Conservation (phyloP, 805 yeast genomes). For the Zygotorulaspora sp. region DNA sequence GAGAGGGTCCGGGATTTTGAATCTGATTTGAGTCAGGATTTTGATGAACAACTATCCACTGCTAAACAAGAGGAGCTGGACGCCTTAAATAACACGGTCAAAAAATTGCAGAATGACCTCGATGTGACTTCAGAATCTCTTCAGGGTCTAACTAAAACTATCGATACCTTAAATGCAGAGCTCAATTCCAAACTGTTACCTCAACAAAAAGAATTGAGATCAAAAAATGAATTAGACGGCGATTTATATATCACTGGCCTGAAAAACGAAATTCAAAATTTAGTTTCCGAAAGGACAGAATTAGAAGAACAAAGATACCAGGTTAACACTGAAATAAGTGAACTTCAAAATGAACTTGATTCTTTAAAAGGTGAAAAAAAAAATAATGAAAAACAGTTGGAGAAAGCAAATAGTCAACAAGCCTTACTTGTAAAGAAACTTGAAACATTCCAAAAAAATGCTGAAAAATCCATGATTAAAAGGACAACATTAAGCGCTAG, state of each 20-base stretch:
- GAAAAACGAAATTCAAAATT: slow-evolving; percentile 21
- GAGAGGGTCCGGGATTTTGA: slow-evolving; percentile 42
- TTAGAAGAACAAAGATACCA: slow-evolving; percentile 32
- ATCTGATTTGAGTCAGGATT: slow-evolving; percentile 50
- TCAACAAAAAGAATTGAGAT: slow-evolving; percentile 40
- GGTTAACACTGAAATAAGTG: slow-evolving; percentile 30
- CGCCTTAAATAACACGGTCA: slow-evolving; percentile 37
- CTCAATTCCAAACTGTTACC: slow-evolving; percentile 56
- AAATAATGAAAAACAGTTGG: slow-evolving; percentile 39
- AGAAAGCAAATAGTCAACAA: slow-evolving; percentile 55
- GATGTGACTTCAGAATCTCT: slow-evolving; percentile 32
- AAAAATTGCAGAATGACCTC: slow-evolving; percentile 45
- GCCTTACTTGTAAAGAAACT: slow-evolving; percentile 48
- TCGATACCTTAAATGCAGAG: slow-evolving; percentile 46
- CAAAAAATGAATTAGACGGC: slow-evolving; percentile 18
- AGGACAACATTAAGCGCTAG: slow-evolving; percentile 56
- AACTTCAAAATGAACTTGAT: slow-evolving; percentile 27
- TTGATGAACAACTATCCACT: slow-evolving; percentile 47
- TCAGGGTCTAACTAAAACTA: slow-evolving; percentile 20
- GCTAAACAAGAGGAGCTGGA: slow-evolving; percentile 48
- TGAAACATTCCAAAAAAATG: slow-evolving; percentile 55
- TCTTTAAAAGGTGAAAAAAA: slow-evolving; percentile 27
- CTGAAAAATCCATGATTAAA: slow-evolving; percentile 61
- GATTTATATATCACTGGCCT: slow-evolving; percentile 13
- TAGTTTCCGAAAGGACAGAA: slow-evolving; percentile 31